Percentiles rank a stretch among this genome's conserved stretches.
These are phyloP conservation scores for Solanum hybrid DNA, from an alignment of 305 asterid species.

Conservation along the genomic window DNA sequence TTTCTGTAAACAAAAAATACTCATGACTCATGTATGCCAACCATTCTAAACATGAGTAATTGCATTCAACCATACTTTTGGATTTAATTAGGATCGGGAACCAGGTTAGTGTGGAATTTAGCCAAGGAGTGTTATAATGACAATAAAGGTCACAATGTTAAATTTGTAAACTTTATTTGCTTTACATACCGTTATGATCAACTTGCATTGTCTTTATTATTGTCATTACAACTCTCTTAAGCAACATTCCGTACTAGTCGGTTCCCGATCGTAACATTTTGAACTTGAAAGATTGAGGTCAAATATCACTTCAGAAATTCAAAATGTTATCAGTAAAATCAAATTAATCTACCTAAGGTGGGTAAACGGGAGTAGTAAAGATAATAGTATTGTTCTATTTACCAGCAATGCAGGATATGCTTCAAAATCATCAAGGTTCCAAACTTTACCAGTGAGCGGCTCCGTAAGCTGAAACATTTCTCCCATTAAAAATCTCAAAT, in stretches of 20 bases:
- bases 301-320: background rate
- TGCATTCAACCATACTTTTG: background rate
- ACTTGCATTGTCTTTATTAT: background rate
- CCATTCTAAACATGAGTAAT: background rate
- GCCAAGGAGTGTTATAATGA: background rate
- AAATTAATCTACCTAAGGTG: background rate
- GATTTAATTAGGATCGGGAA: too few species aligned
- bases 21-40: background rate
- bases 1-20: background rate
- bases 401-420: conserved; percentile 82
- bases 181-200: background rate
- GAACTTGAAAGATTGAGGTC: background rate
- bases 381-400: background rate
- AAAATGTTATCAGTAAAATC: background rate
- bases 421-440: conserved; percentile 77
- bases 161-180: background rate
- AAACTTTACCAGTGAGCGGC: conserved; percentile 74
- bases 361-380: background rate
- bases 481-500: background rate
- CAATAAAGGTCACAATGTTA: background rate
- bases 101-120: background rate
- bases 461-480: conserved; percentile 51
- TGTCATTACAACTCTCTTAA: background rate
- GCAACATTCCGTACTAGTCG: background rate
- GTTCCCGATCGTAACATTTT: background rate